Percentiles rank a stretch among this genome's conserved stretches.
These are phyloP conservation scores for Ramaria sp. DNA, from an alignment of 768 basidiomycete genomes.

Conservation along the genomic window DNA sequence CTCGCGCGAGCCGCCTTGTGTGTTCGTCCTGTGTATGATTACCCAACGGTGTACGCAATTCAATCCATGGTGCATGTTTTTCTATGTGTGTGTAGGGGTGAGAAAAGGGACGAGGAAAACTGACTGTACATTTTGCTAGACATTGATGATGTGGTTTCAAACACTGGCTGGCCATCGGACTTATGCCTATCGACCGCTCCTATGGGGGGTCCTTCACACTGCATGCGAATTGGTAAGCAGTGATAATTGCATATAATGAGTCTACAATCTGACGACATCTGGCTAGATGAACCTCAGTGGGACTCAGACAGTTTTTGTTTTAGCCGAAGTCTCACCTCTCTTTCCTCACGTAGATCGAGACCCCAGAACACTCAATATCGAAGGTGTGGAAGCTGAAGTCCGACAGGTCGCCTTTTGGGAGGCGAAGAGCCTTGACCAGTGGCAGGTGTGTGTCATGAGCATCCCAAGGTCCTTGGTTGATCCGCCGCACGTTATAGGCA, in stretches of 20 bases:
- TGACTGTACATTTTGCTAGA: not conserved
- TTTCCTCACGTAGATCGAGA: slow-evolving; percentile 4
- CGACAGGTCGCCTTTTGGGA: slow-evolving; percentile 8
- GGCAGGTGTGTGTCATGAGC: slow-evolving; percentile 2
- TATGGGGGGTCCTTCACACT: slow-evolving; percentile 6
- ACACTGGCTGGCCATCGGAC: slow-evolving; percentile 7
- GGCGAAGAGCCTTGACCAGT: slow-evolving; percentile 6
- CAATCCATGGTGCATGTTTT: slow-evolving; percentile 4
- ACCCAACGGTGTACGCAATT: slow-evolving; percentile 8
- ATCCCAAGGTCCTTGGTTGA: not conserved
- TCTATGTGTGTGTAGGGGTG: not conserved
- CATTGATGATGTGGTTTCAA: slow-evolving; percentile 10
- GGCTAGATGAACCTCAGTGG: slow-evolving; percentile 5
- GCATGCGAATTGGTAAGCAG: slow-evolving; percentile 5
- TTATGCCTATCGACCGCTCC: slow-evolving; percentile 5
- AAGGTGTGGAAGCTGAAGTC: slow-evolving; percentile 7
- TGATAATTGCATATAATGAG: not conserved
- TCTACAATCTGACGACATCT: not conserved
- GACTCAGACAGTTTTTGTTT: not conserved
- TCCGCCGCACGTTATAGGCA: not conserved
- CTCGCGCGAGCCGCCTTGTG: slow-evolving; percentile 4
- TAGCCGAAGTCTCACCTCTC: not conserved
- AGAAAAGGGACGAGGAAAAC: not conserved
- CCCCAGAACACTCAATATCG: not conserved
- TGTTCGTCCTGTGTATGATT: slow-evolving; percentile 6